Evolutionary conservation across 1,284 basidiomycete genomes (phyloP).

Genomic region (Malassezia obtusa): DNA sequence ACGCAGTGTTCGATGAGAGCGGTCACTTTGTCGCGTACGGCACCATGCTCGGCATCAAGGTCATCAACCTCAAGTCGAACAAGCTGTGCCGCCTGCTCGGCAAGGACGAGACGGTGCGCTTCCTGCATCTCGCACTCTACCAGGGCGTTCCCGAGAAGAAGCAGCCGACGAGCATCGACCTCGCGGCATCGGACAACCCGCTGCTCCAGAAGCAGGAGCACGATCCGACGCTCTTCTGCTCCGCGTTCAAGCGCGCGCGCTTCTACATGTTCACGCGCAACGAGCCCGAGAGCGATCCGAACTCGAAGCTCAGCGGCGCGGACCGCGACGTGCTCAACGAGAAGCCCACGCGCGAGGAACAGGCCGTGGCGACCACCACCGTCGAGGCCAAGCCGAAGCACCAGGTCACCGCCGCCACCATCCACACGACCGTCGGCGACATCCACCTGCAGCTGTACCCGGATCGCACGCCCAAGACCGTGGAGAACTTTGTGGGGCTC

Average conservation of each 20-base stretch:
- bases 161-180: slow-evolving; percentile 73
- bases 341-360: slow-evolving; percentile 88
- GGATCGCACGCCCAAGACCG: slow-evolving; percentile 79
- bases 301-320: slow-evolving; percentile 51
- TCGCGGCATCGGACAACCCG: slow-evolving; percentile 91
- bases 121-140: slow-evolving; percentile 77
- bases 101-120: slow-evolving; percentile 86
- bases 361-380: slow-evolving; percentile 66
- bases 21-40: slow-evolving; percentile 88
- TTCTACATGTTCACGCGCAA: slow-evolving; percentile 92
- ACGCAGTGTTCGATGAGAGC: slow-evolving; percentile 91
- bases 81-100: slow-evolving; percentile 80
- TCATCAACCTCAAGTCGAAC: slow-evolving; percentile 88
- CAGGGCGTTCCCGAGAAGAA: slow-evolving; percentile 87
- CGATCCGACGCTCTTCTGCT: slow-evolving; percentile 86
- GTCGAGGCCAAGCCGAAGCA: slow-evolving; percentile 52
- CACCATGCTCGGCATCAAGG: slow-evolving; percentile 88
- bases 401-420: slow-evolving; percentile 56
- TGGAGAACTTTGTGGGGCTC: slow-evolving; percentile 94
- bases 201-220: slow-evolving; percentile 64
- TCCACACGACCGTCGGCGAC: slow-evolving; percentile 92
- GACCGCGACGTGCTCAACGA: slow-evolving; percentile 99
- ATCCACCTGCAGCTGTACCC: slow-evolving; percentile 78
- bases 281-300: slow-evolving; percentile 74
- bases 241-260: slow-evolving; percentile 82